Base-by-base conservation (phyloP, 176 grass and related monocot genomes). In the Dactylis glomerata region DNA sequence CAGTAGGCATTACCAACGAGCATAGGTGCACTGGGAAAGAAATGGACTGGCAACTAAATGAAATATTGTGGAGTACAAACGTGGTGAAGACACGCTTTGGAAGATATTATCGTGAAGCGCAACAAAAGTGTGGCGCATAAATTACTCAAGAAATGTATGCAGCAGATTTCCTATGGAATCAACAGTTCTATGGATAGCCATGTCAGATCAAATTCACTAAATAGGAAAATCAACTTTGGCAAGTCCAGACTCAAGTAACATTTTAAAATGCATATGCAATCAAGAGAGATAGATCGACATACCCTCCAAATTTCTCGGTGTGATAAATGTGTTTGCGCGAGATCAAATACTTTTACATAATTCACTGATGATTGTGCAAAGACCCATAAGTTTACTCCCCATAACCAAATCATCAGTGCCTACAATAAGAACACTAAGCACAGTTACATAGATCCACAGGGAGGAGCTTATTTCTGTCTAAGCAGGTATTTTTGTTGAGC, bases 321-420 rank as follows among this genome's bases (percentile, higher is more conserved):
- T 34, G 93, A 96, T 27, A 96, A 75, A 83, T 99, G 96, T 30
- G 93, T 89, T 76, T 96, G 93, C 19, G 87, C 78, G 74, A 99
- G 93, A 93, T 99, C 93, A 91, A 99, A 99, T 50, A 99, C 86
- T 80, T 83, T 93, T 83, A 90, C 81, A 82, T 96, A 99, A 69
- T 85, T 99, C 31, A 96, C 86, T 62, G 93, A 90, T 84, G 96
- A 99, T 76, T 94, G 93, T 3, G 96, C 81, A 83, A 99, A 99
- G 51, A 96, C 93, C 91, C 96, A 99, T 68, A 99, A 73, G 84
- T 96, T 99, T 80, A 99, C 73, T 79, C 96, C 96, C 96, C 96
- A 99, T 27, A 99, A 81, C 96, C 96, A 99, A 87, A 99, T 92
- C 93, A 94, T 94, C 78, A 99, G 80, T 62, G 93, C 94, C 96